Percentiles rank a stretch among this genome's conserved stretches.
phyloP scores from a whole-genome alignment of 2,329 filamentous ascomycete genomes.

The Uncinocarpus reesii region DNA sequence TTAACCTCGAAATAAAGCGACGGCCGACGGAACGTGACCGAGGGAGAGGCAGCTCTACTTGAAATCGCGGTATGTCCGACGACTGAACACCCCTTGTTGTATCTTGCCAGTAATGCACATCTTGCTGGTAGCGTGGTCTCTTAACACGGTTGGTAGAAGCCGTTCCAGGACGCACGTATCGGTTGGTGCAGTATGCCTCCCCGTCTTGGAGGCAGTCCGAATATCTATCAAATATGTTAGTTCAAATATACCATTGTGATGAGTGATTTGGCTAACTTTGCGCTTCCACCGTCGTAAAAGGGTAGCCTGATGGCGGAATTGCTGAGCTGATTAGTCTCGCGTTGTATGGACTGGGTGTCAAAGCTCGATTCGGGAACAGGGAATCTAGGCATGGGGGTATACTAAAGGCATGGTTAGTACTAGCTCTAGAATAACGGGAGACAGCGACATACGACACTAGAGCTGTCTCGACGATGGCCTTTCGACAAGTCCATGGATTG shows the following conservation, averaged over 20 bases:
- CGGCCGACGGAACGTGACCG: slow-evolving; percentile 8
- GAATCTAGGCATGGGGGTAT: neutral
- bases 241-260: neutral
- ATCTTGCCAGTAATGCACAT: neutral
- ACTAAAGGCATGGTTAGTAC: neutral
- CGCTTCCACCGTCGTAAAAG: neutral
- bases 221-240: slow-evolving; percentile 3
- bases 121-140: neutral
- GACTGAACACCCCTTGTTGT: slow-evolving; percentile 2
- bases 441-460: slow-evolving; percentile 5
- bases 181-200: slow-evolving; percentile 3
- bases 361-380: neutral
- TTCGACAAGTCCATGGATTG: neutral
- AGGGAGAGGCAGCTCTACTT: slow-evolving; percentile 6
- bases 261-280: neutral
- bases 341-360: neutral
- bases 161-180: neutral
- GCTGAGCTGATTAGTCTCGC: neutral
- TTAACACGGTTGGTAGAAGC: neutral
- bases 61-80: slow-evolving; percentile 9
- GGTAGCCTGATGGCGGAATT: neutral
- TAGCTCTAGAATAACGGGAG: neutral
- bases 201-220: slow-evolving; percentile 8
- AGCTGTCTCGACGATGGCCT: slow-evolving; percentile 7
- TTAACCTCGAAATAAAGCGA: slow-evolving; percentile 3